Conservation (phyloP, 192 early-diverging fungal genomes). For the Phycomyces blakesleeanus region DNA sequence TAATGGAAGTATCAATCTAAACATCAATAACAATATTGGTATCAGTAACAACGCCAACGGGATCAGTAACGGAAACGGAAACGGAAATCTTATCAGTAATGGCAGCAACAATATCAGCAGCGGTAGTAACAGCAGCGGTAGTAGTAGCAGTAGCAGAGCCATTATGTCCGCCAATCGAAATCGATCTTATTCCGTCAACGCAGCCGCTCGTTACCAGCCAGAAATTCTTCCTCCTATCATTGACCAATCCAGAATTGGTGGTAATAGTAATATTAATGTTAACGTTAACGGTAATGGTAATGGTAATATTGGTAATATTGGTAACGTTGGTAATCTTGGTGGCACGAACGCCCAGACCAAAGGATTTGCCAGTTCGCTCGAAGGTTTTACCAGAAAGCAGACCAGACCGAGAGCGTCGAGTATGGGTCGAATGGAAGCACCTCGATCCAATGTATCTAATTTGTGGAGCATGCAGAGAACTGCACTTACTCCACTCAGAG, state of each 20-base stretch:
- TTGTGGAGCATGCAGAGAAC: constrained; percentile 6
- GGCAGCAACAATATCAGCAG: no score
- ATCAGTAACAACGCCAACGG: no score
- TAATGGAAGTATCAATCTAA: no score
- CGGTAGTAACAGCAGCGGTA: no score
- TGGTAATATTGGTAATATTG: no score
- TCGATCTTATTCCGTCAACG: constrained; percentile 31
- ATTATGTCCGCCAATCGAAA: constrained; percentile 22
- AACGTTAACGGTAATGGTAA: no score
- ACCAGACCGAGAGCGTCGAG: constrained; percentile 48
- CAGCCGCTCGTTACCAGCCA: constrained; percentile 19
- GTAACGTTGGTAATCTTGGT: no score
- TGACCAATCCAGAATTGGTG: not conserved
- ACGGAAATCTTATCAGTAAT: no score
- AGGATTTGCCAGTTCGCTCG: constrained; percentile 5
- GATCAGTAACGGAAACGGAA: no score
- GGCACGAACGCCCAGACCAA: not conserved
- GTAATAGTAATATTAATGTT: no score
- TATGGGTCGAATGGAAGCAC: constrained; percentile 41
- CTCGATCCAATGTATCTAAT: constrained; percentile 1
- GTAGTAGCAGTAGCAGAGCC: no score
- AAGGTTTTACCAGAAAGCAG: constrained; percentile 37
- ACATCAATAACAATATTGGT: no score
- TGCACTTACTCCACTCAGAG: constrained; percentile 2
- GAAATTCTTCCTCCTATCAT: not conserved